A percentile compares a stretch with the other conserved stretches of the same genome.
These are phyloP conservation scores for Piper betle DNA, from an alignment of 164 flowering plant species.

Conservation along the genomic window DNA sequence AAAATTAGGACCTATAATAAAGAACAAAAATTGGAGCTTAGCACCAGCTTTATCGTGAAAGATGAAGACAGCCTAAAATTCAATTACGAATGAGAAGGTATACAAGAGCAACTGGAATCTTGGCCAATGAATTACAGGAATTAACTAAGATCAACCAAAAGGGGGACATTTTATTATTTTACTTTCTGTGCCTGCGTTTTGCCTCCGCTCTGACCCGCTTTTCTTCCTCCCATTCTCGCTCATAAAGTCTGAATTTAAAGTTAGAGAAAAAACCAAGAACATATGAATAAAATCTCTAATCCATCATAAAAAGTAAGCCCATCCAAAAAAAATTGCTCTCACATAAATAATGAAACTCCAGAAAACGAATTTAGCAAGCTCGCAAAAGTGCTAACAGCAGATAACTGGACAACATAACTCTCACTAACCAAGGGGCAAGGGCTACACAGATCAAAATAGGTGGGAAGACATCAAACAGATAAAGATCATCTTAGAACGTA, in stretches of 20 bases:
- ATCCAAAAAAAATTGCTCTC: neutral
- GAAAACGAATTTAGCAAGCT: neutral
- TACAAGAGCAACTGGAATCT: neutral
- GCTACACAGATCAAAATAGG: too few relatives aligned
- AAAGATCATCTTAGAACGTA: too few relatives aligned
- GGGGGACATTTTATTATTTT: neutral
- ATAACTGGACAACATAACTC: too few relatives aligned
- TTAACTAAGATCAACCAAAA: neutral
- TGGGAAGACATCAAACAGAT: too few relatives aligned
- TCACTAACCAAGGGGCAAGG: too few relatives aligned
- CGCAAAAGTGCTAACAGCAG: neutral
- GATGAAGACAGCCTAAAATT: neutral
- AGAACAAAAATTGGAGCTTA: neutral
- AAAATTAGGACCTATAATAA: too few relatives aligned
- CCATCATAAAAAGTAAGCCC: neutral
- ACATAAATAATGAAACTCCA: neutral
- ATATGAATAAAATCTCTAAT: neutral
- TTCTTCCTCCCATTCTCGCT: constrained; percentile 97
- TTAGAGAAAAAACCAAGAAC: neutral
- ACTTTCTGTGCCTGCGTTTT: constrained; percentile 69
- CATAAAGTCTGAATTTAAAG: constrained; percentile 43
- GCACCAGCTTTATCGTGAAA: neutral
- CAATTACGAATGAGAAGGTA: neutral
- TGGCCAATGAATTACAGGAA: neutral
- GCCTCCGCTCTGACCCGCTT: constrained; percentile 85